A percentile compares a stretch with the other conserved stretches of the same genome.
These are phyloP conservation scores for Nicotiana benthamiana DNA, from an alignment of 257 asterid species.

Conservation along the genomic window DNA sequence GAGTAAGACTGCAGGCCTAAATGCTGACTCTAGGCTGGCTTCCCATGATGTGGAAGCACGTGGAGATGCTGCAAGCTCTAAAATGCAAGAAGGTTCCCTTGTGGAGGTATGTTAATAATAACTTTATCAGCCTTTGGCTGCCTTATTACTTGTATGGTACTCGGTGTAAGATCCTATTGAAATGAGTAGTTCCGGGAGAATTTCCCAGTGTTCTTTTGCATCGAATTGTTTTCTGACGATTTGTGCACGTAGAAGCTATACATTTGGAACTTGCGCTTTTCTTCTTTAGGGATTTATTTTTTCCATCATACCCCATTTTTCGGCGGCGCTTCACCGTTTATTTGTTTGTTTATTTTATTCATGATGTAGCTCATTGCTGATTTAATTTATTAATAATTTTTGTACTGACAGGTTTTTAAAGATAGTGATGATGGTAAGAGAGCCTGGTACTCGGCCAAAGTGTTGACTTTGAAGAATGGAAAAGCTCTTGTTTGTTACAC, in stretches of 20 bases:
- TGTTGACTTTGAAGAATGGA: slow-evolving; percentile 55
- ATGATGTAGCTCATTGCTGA: not conserved
- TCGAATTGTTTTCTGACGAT: not conserved
- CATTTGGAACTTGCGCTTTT: not conserved
- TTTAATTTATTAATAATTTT: slow-evolving; percentile 9
- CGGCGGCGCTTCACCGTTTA: not conserved
- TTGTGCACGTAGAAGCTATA: not conserved
- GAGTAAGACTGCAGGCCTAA: slow-evolving; percentile 22
- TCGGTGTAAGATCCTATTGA: not conserved
- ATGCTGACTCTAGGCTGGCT: slow-evolving; percentile 31
- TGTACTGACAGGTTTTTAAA: slow-evolving; percentile 60
- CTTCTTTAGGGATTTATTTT: not conserved
- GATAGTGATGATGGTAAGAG: slow-evolving; percentile 51
- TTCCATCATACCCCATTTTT: not conserved
- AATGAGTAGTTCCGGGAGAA: not conserved
- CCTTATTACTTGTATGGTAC: not conserved
- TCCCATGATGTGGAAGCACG: slow-evolving; percentile 11
- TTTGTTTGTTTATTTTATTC: not conserved
- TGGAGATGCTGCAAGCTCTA: slow-evolving; percentile 16
- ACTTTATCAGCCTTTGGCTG: not conserved
- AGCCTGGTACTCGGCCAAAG: slow-evolving; percentile 77
- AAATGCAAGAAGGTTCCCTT: slow-evolving; percentile 57
- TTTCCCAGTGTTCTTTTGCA: not conserved
- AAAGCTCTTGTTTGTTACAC: slow-evolving; percentile 69
- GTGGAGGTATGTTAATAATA: slow-evolving; percentile 68